These are phyloP conservation scores for Coniochaeta prunicola DNA, from an alignment of 2,329 filamentous ascomycete species.

Conservation along the genomic window DNA sequence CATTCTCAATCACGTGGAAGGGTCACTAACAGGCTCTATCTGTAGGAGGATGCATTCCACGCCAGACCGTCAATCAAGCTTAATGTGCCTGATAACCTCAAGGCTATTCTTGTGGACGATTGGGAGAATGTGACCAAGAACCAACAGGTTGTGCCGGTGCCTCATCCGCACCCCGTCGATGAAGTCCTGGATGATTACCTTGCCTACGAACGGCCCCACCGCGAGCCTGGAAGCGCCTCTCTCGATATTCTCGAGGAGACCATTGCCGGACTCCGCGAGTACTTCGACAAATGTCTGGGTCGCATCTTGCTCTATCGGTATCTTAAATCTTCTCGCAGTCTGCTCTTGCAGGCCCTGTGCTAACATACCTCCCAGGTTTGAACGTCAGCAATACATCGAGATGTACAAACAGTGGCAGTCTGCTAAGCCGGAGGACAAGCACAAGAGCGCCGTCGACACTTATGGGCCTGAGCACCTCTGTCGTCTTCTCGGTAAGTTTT, in stretches of 20 bases:
- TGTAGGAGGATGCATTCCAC: slow-evolving; percentile 82
- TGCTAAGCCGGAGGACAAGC: slow-evolving; percentile 49
- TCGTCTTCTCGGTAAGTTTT: slow-evolving; percentile 70
- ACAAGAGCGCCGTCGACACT: slow-evolving; percentile 67
- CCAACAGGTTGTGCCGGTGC: slow-evolving; percentile 78
- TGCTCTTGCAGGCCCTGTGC: neutral
- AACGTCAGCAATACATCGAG: slow-evolving; percentile 80
- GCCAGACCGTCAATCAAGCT: slow-evolving; percentile 79
- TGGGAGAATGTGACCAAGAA: slow-evolving; percentile 99
- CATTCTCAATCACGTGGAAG: neutral
- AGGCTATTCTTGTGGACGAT: slow-evolving; percentile 90
- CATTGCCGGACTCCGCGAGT: slow-evolving; percentile 76
- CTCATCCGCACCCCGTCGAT: slow-evolving; percentile 66
- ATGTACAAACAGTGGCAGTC: slow-evolving; percentile 64
- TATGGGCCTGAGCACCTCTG: slow-evolving; percentile 92
- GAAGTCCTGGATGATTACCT: slow-evolving; percentile 77
- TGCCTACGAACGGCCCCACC: slow-evolving; percentile 59
- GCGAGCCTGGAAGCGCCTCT: slow-evolving; percentile 60
- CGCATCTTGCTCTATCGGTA: slow-evolving; percentile 80
- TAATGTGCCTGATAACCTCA: slow-evolving; percentile 79
- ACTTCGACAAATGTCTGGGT: slow-evolving; percentile 86
- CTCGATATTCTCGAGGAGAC: slow-evolving; percentile 87
- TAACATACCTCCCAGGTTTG: slow-evolving; percentile 53
- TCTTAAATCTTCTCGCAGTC: slow-evolving; percentile 11
- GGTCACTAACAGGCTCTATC: neutral